phyloP scores from a whole-genome alignment of 1,139 yeast genomes.

The Diutina neorugosa region DNA sequence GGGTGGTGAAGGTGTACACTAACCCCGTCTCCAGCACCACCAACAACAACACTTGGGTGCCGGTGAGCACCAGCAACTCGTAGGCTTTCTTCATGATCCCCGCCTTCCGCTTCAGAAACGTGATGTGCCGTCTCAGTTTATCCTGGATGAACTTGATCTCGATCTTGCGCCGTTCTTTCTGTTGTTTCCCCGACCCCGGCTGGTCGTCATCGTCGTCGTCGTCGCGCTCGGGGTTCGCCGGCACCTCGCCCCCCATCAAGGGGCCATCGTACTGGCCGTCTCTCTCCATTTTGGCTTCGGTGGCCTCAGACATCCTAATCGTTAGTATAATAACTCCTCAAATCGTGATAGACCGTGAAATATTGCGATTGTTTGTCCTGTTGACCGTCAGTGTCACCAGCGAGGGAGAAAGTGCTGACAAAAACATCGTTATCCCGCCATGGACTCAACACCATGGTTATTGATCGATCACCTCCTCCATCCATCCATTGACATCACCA shows the following conservation, averaged over 20 bases:
- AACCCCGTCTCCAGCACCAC: slow-evolving; percentile 97
- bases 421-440: too few species aligned
- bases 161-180: slow-evolving; percentile 86
- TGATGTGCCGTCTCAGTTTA: slow-evolving; percentile 93
- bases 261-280: not conserved
- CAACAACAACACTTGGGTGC: slow-evolving; percentile 85
- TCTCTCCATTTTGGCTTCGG: slow-evolving; percentile 2
- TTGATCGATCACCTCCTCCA: too few species aligned
- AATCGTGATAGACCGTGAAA: too few species aligned
- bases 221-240: slow-evolving; percentile 16
- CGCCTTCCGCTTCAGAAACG: slow-evolving; percentile 94
- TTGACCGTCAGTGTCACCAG: too few species aligned
- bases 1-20: slow-evolving; percentile 97
- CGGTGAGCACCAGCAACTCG: slow-evolving; percentile 89
- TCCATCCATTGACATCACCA: too few species aligned
- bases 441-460: too few species aligned
- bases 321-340: too few species aligned
- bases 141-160: slow-evolving; percentile 96
- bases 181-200: slow-evolving; percentile 37
- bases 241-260: not conserved
- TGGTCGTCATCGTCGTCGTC: slow-evolving; percentile 68
- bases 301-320: not conserved
- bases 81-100: slow-evolving; percentile 99
- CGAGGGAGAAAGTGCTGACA: too few species aligned
- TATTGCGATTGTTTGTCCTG: too few species aligned